Evolutionary conservation across 768 basidiomycete genomes (phyloP).

Genomic region (Chiua virens): DNA sequence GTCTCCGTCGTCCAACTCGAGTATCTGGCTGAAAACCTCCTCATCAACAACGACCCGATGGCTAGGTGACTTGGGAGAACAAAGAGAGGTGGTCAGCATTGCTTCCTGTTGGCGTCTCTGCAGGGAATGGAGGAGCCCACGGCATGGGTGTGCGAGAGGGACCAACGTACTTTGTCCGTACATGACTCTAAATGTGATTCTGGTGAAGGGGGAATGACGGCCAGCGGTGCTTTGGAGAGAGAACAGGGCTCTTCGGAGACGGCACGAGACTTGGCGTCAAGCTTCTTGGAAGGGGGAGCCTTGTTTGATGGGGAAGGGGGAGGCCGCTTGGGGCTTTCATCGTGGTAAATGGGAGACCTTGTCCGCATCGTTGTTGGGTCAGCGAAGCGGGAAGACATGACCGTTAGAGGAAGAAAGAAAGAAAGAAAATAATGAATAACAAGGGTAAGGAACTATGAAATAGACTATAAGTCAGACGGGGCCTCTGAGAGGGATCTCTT

Average conservation of each 20-base stretch:
- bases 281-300: slow-evolving; percentile 30
- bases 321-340: slow-evolving; percentile 29
- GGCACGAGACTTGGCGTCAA: slow-evolving; percentile 31
- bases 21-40: slow-evolving; percentile 81
- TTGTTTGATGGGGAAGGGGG: slow-evolving; percentile 36
- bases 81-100: slow-evolving; percentile 7
- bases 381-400: slow-evolving; percentile 30
- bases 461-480: slow-evolving; percentile 28
- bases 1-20: slow-evolving; percentile 90
- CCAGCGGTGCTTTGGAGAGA: slow-evolving; percentile 7
- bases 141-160: neutral
- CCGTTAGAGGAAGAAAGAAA: slow-evolving; percentile 3
- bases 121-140: neutral
- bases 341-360: slow-evolving; percentile 29
- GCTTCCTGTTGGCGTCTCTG: neutral
- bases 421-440: slow-evolving; percentile 1
- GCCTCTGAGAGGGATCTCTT: slow-evolving; percentile 20
- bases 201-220: slow-evolving; percentile 1
- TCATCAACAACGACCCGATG: slow-evolving; percentile 60
- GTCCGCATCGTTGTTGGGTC: slow-evolving; percentile 29
- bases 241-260: slow-evolving; percentile 27
- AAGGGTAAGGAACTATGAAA: slow-evolving; percentile 21
- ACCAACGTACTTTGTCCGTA: slow-evolving; percentile 29
- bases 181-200: slow-evolving; percentile 20
- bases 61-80: slow-evolving; percentile 6